Evolutionary conservation across 192 early-diverging fungal species (phyloP).

Genomic region (Entomortierella parvispora): DNA sequence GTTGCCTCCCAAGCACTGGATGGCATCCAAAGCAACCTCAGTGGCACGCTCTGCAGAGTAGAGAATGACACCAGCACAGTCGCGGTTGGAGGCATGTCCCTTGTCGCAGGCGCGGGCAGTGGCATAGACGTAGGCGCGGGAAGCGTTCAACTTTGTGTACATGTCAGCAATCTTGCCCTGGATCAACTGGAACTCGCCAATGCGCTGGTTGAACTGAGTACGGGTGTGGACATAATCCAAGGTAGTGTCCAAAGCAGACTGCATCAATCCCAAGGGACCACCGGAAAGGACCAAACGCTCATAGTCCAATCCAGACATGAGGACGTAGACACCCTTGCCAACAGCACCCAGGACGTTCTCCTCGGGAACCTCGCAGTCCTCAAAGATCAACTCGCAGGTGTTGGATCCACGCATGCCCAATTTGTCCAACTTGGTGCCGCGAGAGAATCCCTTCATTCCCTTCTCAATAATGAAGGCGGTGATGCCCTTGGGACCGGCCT

Average conservation of each 20-base stretch:
- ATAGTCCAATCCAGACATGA: slow-evolving; percentile 94
- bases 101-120: slow-evolving; percentile 87
- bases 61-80: slow-evolving; percentile 94
- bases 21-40: slow-evolving; percentile 91
- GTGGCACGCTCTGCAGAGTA: slow-evolving; percentile 95
- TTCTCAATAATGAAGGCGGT: slow-evolving; percentile 96
- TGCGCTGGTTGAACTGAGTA: slow-evolving; percentile 85
- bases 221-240: slow-evolving; percentile 89
- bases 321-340: slow-evolving; percentile 92
- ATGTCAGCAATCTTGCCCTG: slow-evolving; percentile 98
- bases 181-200: slow-evolving; percentile 92
- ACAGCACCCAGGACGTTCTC: slow-evolving; percentile 89
- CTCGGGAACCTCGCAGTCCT: slow-evolving; percentile 89
- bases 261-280: slow-evolving; percentile 92
- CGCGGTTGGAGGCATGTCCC: slow-evolving; percentile 84
- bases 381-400: slow-evolving; percentile 95
- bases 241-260: slow-evolving; percentile 82
- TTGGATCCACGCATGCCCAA: slow-evolving; percentile 96
- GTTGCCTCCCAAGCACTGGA: slow-evolving; percentile 95
- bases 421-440: slow-evolving; percentile 91
- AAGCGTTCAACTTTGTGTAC: slow-evolving; percentile 95
- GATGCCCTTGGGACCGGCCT: slow-evolving; percentile 86
- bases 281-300: slow-evolving; percentile 92
- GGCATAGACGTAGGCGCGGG: slow-evolving; percentile 90
- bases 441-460: slow-evolving; percentile 87